phyloP scores from a whole-genome alignment of 805 yeast species.

The Blastobotrys terrestris region DNA sequence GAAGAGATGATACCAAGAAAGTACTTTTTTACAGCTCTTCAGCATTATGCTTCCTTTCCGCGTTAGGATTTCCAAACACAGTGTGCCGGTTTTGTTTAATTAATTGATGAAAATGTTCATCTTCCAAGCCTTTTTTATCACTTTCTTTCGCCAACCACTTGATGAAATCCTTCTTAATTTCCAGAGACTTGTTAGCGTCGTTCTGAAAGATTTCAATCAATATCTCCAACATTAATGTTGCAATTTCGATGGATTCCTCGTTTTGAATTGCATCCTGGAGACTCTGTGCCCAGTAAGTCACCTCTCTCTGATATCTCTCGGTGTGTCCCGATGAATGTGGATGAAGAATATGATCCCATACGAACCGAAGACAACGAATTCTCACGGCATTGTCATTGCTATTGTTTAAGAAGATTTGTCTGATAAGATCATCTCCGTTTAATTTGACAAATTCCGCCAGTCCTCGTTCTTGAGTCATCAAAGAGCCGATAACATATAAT shows the following conservation, averaged over 20 bases:
- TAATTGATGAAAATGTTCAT: constrained; percentile 2
- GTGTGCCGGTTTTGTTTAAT: constrained; percentile 47
- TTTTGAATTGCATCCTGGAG: constrained; percentile 8
- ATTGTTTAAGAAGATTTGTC: neutral
- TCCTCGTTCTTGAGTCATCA: constrained; percentile 18
- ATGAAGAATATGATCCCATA: constrained; percentile 2
- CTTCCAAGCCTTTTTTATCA: neutral
- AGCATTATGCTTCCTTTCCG: constrained; percentile 51
- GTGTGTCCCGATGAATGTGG: neutral
- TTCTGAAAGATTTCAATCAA: constrained; percentile 1
- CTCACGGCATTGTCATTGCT: neutral
- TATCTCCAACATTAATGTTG: neutral
- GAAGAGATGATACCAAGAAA: neutral
- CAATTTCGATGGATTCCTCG: neutral
- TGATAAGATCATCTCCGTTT: neutral
- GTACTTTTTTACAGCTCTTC: constrained; percentile 27
- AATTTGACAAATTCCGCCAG: constrained; percentile 10
- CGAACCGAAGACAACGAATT: neutral
- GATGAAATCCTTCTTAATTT: constrained; percentile 3
- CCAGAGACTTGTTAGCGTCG: neutral
- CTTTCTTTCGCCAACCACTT: constrained; percentile 2
- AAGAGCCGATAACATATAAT: constrained; percentile 22
- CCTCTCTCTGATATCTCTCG: neutral
- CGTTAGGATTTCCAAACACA: constrained; percentile 75
- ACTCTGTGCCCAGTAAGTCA: constrained; percentile 5